Base-by-base conservation (phyloP, 2,329 filamentous ascomycete species). In the Talaromyces sp. region DNA sequence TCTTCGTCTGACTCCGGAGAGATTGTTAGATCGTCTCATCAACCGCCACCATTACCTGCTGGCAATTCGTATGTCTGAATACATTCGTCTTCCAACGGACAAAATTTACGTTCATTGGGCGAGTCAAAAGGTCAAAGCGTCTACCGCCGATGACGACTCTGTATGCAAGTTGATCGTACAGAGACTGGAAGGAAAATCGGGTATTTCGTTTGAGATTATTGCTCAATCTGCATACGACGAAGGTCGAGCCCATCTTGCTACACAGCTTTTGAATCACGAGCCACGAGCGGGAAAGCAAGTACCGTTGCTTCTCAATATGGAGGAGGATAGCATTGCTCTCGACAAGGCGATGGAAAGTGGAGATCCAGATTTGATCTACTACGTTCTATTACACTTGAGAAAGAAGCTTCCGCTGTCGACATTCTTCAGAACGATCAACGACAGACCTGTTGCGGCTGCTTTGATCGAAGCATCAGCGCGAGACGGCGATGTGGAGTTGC, bases 81-180 rank as follows among this genome's bases (percentile, higher is more conserved):
- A 96, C 75, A 83, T 99, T 2, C 90, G 89, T 67, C 84, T 99
- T 3, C 90, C 94, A 0, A 91, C 93, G 0, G 93, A 96, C 76
- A 88, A 89, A 63, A 96, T 99, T 66, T 97, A 97, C 72, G 92
- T 97, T 1, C 93, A 97, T 75, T 99, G 95, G 95, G 95, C 95
- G 1, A 94, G 91, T 19, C 90, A 95, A 74, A 99, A 98, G 76
- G 94, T 98, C 3, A 91, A 93, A 29, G 82, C 90, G 2, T 93
- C 93, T 0, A 85, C 88, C 0, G 93, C 93, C 68, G 90, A 96
- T 67, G 95, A 98, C 73, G 93, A 96, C 54, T 88, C 88, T 1
- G 92, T 97, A 49, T 97, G 93, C 77, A 86, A 88, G 36, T 83
- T 93, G 61, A 92, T 99, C 15, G 93, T 98, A 10, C 89, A 92